Base-by-base conservation (phyloP, 2,329 filamentous ascomycete genomes). In the Mariannaea sp. region DNA sequence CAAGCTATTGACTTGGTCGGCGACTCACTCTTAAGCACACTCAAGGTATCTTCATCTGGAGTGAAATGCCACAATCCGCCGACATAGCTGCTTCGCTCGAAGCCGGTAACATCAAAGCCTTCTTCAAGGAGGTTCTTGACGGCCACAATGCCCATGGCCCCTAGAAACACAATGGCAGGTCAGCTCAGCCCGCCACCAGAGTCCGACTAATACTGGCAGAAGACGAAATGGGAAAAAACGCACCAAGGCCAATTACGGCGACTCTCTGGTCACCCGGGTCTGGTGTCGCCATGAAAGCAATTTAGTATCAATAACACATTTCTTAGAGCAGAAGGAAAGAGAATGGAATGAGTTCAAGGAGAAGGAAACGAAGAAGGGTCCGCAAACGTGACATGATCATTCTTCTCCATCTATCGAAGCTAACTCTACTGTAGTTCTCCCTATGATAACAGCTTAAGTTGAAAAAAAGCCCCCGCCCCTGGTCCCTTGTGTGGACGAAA, bases 51-150 rank as follows among this genome's bases (percentile, higher is more conserved):
- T 46, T 70, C 53, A 17, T 73, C 63, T 3, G 68, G 64, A 9
- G 68, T 74, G 53, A 70, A 76, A 14, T 71, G 68, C 75, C 76
- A 79, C 1, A 79, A 59, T 0, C 76, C 76, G 8, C 76, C 76
- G 14, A 77, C 60, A 49, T 70, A 71, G 38, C 61, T 53, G 48
- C 73, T 73, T 22, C 70, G 65, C 41, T 79, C 77, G 39, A 78
- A 78, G 2, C 71, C 76, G 1, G 70, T 68, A 5, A 71, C 75
- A 8, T 76, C 61, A 45, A 77, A 79, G 7, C 75, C 74, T 61
- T 76, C 74, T 50, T 79, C 75, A 2, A 70, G 59, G 14, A 78
- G 56, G 30, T 73, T 73, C 62, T 79, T 79, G 44, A 76, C 63
- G 5, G 72, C 64, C 7, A 72, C 70, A 16, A 75, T 66, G 35